Conservation (phyloP, 2,329 filamentous ascomycete species). For the Cercospora brassicicola region DNA sequence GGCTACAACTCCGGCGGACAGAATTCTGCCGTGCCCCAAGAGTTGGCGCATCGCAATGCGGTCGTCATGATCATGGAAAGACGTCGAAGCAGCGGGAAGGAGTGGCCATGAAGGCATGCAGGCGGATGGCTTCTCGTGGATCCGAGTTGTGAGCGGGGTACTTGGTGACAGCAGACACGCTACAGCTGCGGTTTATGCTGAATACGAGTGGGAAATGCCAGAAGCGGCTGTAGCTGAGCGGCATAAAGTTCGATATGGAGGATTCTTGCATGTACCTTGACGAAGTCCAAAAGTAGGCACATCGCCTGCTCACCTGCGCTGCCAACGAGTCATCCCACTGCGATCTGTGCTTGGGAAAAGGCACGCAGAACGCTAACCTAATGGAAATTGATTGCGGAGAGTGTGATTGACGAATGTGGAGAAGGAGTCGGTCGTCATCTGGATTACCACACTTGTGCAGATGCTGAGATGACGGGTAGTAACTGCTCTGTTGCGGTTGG, state of each 20-base stretch:
- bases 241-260: slow-evolving; percentile 7
- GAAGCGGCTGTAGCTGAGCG: slow-evolving; percentile 8
- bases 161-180: slow-evolving; percentile 1
- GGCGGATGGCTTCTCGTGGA: neutral
- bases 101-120: neutral
- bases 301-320: neutral
- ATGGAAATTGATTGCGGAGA: neutral
- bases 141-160: slow-evolving; percentile 5
- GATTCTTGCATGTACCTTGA: slow-evolving; percentile 18
- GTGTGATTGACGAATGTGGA: neutral
- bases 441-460: neutral
- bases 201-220: slow-evolving; percentile 19
- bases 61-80: neutral
- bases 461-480: neutral
- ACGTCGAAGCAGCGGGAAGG: neutral
- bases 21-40: neutral
- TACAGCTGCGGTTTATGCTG: slow-evolving; percentile 17
- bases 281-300: neutral
- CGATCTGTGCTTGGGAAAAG: neutral
- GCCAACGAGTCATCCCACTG: slow-evolving; percentile 12
- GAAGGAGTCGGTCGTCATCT: neutral
- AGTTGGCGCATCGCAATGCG: neutral
- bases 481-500: neutral
- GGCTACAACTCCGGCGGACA: neutral
- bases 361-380: neutral